Conservation (phyloP, 352 stramenopile genomes). For the Phytophthora cactorum region DNA sequence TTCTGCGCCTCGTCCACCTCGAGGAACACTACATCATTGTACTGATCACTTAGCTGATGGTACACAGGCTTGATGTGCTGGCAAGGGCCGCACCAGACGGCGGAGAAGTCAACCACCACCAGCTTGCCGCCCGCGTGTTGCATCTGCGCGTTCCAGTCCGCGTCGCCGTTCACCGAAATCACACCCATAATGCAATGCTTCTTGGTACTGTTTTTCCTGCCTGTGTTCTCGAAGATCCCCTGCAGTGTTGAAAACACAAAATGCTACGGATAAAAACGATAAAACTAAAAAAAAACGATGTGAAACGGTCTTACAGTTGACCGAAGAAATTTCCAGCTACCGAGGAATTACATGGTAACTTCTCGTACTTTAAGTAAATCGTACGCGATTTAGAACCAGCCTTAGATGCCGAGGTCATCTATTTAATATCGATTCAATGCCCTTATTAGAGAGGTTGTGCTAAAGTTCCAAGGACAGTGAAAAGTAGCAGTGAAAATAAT, state of each 20-base stretch:
- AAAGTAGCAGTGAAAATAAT: too few relatives aligned
- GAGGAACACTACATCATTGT: conserved; percentile 89
- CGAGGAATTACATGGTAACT: too few relatives aligned
- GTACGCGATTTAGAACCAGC: too few relatives aligned
- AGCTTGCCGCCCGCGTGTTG: conserved; percentile 79
- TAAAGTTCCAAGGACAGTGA: too few relatives aligned
- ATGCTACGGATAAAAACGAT: too few relatives aligned
- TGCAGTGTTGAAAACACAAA: background rate
- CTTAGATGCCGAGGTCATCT: too few relatives aligned
- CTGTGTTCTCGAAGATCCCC: conserved; percentile 23
- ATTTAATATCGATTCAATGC: too few relatives aligned
- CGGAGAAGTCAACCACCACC: conserved; percentile 90
- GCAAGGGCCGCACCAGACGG: conserved; percentile 85
- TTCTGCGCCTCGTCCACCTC: conserved; percentile 88
- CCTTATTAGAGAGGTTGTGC: too few relatives aligned
- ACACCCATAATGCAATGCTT: conserved; percentile 58
- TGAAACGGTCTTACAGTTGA: too few relatives aligned
- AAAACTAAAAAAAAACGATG: too few relatives aligned
- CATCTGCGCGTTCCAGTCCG: conserved; percentile 86
- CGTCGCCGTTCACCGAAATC: conserved; percentile 69
- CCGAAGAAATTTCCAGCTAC: too few relatives aligned
- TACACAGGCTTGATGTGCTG: conserved; percentile 90
- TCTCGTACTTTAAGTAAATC: too few relatives aligned
- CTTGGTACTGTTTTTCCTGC: conserved; percentile 41
- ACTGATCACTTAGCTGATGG: conserved; percentile 81